Conservation (phyloP, 2,329 filamentous ascomycete genomes). For the Colletotrichum sp. region DNA sequence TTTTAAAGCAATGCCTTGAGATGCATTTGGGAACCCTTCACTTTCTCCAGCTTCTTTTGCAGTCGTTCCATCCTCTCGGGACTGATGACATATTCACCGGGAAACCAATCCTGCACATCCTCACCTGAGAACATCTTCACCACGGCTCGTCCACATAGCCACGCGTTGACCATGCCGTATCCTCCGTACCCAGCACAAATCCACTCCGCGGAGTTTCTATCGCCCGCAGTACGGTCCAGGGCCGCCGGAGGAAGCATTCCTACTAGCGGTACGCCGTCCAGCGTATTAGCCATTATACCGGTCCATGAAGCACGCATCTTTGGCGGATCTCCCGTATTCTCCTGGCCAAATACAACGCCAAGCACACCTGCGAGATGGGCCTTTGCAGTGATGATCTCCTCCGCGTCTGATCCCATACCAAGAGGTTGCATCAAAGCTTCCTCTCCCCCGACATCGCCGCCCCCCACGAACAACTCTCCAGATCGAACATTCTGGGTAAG, state of each 20-base stretch:
- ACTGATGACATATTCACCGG: neutral
- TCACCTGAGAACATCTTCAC: constrained; percentile 54
- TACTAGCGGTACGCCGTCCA: neutral
- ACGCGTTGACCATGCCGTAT: constrained; percentile 69
- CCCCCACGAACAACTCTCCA: neutral
- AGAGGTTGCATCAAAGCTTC: neutral
- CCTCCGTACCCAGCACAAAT: constrained; percentile 67
- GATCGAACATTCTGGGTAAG: neutral
- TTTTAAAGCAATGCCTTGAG: neutral
- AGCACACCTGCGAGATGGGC: neutral
- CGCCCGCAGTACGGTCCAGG: neutral
- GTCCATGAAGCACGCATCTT: neutral
- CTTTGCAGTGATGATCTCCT: neutral
- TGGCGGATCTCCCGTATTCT: neutral
- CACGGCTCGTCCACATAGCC: constrained; percentile 62
- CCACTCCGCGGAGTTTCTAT: constrained; percentile 45
- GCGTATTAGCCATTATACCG: neutral
- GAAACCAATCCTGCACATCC: constrained; percentile 22
- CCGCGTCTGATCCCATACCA: neutral
- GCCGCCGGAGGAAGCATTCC: neutral
- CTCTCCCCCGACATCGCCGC: neutral
- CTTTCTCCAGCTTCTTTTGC: neutral
- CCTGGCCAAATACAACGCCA: neutral
- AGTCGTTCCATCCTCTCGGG: neutral
- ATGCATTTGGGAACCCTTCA: neutral